phyloP scores from a whole-genome alignment of 768 basidiomycete genomes.

The Fomitopsis pulvina region DNA sequence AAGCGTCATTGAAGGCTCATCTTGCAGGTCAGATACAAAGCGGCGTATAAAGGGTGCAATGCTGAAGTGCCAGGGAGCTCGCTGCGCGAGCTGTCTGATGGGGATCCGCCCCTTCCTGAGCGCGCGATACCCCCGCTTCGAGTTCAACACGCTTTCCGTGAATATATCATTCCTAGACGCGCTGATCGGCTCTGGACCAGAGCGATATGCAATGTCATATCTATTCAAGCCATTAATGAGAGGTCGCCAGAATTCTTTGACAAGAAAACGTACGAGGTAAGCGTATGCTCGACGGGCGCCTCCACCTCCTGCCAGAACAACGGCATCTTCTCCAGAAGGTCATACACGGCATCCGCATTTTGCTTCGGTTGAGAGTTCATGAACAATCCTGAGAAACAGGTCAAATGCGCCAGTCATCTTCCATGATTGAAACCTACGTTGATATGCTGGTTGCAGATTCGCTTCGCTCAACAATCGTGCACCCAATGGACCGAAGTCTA shows the following conservation, averaged over 20 bases:
- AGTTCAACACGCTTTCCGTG: slow-evolving; percentile 44
- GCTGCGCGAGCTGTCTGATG: slow-evolving; percentile 27
- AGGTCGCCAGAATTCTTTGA: background rate
- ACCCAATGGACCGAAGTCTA: slow-evolving; percentile 39
- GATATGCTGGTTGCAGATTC: slow-evolving; percentile 47
- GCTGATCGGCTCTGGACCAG: slow-evolving; percentile 40
- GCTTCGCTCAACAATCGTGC: slow-evolving; percentile 37
- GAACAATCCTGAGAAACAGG: background rate
- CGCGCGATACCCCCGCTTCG: slow-evolving; percentile 45
- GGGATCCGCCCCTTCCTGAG: slow-evolving; percentile 43
- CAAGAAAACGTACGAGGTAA: slow-evolving; percentile 47
- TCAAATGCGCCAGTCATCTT: background rate
- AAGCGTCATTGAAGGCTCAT: slow-evolving; percentile 27
- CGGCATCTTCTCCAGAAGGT: slow-evolving; percentile 47
- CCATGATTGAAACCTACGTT: slow-evolving; percentile 31
- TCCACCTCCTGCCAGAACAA: slow-evolving; percentile 50
- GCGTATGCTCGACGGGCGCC: slow-evolving; percentile 40
- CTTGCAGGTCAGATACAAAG: slow-evolving; percentile 32
- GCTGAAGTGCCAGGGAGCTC: slow-evolving; percentile 49
- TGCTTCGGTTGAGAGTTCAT: slow-evolving; percentile 15
- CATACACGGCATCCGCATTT: slow-evolving; percentile 33
- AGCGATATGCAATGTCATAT: slow-evolving; percentile 54
- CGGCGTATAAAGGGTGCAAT: slow-evolving; percentile 39
- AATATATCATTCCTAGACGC: slow-evolving; percentile 52
- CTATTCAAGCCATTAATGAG: slow-evolving; percentile 27